Conservation (phyloP, 768 basidiomycete genomes). For the Boletus sp. region DNA sequence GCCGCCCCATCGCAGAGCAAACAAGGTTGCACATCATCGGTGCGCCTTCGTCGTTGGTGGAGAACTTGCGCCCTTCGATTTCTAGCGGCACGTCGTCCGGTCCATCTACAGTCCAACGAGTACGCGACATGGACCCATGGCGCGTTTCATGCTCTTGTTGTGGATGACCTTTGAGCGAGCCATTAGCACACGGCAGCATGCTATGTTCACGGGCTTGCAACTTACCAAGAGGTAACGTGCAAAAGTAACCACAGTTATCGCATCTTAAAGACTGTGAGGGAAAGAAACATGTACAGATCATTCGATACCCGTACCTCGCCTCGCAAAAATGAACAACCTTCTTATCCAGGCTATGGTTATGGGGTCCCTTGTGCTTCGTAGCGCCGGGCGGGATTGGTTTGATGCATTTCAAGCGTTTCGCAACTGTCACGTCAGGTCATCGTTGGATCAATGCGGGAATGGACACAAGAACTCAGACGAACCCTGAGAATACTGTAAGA, state of each 20-base stretch:
- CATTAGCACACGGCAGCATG: background rate
- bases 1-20: slow-evolving; percentile 55
- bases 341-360: slow-evolving; percentile 46
- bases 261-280: slow-evolving; percentile 36
- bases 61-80: slow-evolving; percentile 55
- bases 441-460: background rate
- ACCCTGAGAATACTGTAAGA: slow-evolving; percentile 54
- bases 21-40: slow-evolving; percentile 63
- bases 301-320: slow-evolving; percentile 32
- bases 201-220: background rate
- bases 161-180: slow-evolving; percentile 43
- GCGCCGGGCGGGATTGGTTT: slow-evolving; percentile 44
- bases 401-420: slow-evolving; percentile 50
- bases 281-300: background rate
- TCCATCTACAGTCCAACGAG: slow-evolving; percentile 56
- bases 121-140: slow-evolving; percentile 62
- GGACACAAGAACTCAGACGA: background rate
- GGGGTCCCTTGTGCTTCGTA: slow-evolving; percentile 44
- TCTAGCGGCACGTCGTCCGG: slow-evolving; percentile 50
- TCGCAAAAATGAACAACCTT: slow-evolving; percentile 56
- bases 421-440: slow-evolving; percentile 30
- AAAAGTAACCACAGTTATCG: slow-evolving; percentile 56
- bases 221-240: slow-evolving; percentile 54
- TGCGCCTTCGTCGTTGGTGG: slow-evolving; percentile 52
- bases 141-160: slow-evolving; percentile 62